These are phyloP conservation scores for Phaffomyces antillensis DNA, from an alignment of 805 yeast species.

Conservation along the genomic window DNA sequence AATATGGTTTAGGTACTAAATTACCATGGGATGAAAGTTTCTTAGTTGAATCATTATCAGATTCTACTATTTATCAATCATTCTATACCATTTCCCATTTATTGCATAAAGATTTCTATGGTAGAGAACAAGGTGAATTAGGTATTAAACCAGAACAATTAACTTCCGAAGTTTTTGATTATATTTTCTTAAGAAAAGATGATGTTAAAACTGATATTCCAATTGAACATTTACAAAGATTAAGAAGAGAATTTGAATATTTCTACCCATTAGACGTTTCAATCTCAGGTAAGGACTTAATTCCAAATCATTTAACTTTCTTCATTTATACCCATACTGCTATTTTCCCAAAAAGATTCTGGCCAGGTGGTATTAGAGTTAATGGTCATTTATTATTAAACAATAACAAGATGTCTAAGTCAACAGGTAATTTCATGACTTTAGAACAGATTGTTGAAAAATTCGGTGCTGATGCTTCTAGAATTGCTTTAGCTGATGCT, in stretches of 20 bases:
- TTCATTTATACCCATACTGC: conserved; percentile 92
- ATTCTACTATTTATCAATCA: conserved; percentile 93
- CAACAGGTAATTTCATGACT: conserved; percentile 96
- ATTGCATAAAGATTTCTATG: conserved; percentile 81
- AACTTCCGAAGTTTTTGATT: conserved; percentile 93
- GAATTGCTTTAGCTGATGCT: conserved; percentile 97
- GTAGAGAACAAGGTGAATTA: conserved; percentile 65
- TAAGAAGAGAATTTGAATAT: conserved; percentile 94
- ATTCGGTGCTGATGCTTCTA: conserved; percentile 95
- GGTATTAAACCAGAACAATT: conserved; percentile 73
- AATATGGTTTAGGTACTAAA: conserved; percentile 90
- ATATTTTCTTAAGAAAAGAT: conserved; percentile 71
- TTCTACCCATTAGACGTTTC: conserved; percentile 93
- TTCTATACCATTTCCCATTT: conserved; percentile 87
- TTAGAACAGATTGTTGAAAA: conserved; percentile 76
- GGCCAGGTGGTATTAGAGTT: conserved; percentile 93
- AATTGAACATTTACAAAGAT: conserved; percentile 50
- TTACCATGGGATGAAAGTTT: conserved; percentile 96
- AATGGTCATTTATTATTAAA: conserved; percentile 94
- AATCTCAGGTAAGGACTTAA: conserved; percentile 92
- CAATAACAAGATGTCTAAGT: conserved; percentile 96
- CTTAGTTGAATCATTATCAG: conserved; percentile 90
- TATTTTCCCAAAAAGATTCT: conserved; percentile 77
- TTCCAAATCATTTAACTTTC: conserved; percentile 96
- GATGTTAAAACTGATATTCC: conserved; percentile 53